Evolutionary conservation across 495 filamentous ascomycete species (phyloP).

Genomic region (Tuber melanosporum): DNA sequence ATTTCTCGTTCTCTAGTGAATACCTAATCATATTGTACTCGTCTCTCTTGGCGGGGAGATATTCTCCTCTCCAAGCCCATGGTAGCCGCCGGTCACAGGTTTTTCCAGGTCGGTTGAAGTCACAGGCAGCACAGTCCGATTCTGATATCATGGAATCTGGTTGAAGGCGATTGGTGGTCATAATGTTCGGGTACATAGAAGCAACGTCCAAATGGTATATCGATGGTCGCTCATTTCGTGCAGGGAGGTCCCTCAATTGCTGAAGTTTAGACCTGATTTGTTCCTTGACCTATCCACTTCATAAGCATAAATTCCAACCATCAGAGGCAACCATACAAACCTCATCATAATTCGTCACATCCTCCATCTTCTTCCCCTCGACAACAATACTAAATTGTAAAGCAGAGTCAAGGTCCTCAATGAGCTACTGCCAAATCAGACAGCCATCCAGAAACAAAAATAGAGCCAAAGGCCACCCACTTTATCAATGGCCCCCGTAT

Average conservation of each 20-base stretch:
- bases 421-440: constrained; percentile 45
- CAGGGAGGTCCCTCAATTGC: constrained; percentile 71
- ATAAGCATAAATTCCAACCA: constrained; percentile 14
- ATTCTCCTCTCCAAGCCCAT: constrained; percentile 98
- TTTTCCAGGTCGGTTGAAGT: constrained; percentile 97
- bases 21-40: constrained; percentile 99
- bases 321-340: constrained; percentile 5
- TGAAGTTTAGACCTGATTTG: constrained; percentile 69
- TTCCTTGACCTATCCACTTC: constrained; percentile 54
- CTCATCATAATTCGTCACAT: constrained; percentile 88
- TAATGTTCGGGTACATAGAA: constrained; percentile 99
- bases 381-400: constrained; percentile 86
- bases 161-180: constrained; percentile 97
- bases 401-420: constrained; percentile 81
- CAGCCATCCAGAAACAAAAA: background rate
- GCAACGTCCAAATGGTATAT: constrained; percentile 99
- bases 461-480: constrained; percentile 9
- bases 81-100: constrained; percentile 92
- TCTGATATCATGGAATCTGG: constrained; percentile 98
- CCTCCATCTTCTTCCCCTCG: constrained; percentile 85
- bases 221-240: constrained; percentile 72
- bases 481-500: constrained; percentile 80
- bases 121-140: constrained; percentile 91
- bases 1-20: constrained; percentile 85
- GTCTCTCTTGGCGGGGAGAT: constrained; percentile 86